Base-by-base conservation (phyloP, 192 early-diverging fungal genomes). In the Powellomyces hirtus region DNA sequence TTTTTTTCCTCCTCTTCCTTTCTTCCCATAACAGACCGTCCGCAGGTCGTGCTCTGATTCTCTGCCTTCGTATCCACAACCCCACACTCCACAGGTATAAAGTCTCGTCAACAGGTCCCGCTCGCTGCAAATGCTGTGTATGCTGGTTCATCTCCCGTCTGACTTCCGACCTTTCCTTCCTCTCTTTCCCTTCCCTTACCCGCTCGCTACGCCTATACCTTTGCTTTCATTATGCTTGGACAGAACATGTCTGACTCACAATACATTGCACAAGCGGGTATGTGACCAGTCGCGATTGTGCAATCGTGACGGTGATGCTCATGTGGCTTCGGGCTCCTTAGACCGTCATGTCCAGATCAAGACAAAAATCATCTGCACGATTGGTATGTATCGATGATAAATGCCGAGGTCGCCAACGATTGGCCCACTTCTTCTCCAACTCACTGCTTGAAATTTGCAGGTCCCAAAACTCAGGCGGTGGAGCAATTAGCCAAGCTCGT, bases 301-400 rank as follows among this genome's bases (percentile, higher is more conserved):
- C 46, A 11, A 18, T 42, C 46, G 3, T 49, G 46, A 5, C 26
- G 5, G 46, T 49, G n/a, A 2, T 24, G 46, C 46, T 49, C 46
- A 3, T 16, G 16, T 2, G 10, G 24, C 51, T 27, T 53, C 26
- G 16, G 13, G 16, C n/a, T 27, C 26, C 22, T 26, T 38, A 68
- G 73, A 78, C 61, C 81, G 76, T 44, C 73, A 61, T 31, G 76
- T 82, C 7, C 78, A 80, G 53, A 84, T 84, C 71, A 84, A 84
- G 62, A 63, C 74, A 66, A 84, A 84, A 67, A 84, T 84, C 59
- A 74, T 84, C 53, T 84, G 82, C 64, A 84, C 82, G 24, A 84
- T 84, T 44, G 82, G 81, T 72, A 57, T n/a, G n/a, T n/a, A n/a
- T n/a, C n/a, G n/a, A n/a, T n/a, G n/a, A n/a, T n/a, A n/a, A n/a